These are phyloP conservation scores for Verruconis gallopava DNA, from an alignment of 2,329 filamentous ascomycete genomes.

Conservation along the genomic window DNA sequence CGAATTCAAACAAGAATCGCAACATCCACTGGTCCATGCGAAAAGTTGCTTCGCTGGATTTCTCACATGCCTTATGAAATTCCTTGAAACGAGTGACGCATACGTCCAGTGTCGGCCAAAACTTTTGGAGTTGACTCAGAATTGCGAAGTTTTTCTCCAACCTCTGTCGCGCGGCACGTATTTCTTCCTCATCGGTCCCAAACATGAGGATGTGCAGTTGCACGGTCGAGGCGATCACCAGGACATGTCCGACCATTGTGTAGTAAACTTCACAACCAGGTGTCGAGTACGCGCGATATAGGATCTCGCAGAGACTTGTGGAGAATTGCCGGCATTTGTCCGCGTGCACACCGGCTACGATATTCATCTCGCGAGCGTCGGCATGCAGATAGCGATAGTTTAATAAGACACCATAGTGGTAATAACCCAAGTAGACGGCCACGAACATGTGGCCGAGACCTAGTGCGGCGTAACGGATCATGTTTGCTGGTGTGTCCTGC, in stretches of 20 bases:
- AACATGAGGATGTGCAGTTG: background rate
- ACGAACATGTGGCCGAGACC: background rate
- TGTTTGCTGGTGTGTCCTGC: background rate
- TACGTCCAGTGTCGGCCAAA: background rate
- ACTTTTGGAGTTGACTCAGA: background rate
- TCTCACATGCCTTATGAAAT: background rate
- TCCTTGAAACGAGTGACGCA: background rate
- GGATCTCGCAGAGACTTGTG: background rate
- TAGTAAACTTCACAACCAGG: background rate
- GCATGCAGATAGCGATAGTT: background rate
- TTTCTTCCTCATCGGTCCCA: background rate
- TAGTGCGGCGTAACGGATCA: background rate
- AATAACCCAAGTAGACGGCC: background rate
- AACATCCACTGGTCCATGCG: background rate
- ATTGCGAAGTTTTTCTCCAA: background rate
- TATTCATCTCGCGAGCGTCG: background rate
- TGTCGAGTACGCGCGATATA: background rate
- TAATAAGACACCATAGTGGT: background rate
- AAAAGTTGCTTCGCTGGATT: background rate
- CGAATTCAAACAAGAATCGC: conserved; percentile 1
- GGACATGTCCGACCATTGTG: background rate
- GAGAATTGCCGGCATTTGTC: background rate
- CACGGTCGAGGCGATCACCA: background rate
- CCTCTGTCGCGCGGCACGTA: background rate
- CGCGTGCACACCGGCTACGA: background rate